phyloP scores from a whole-genome alignment of 208 protist genomes.

The Novymonas esmeraldas region DNA sequence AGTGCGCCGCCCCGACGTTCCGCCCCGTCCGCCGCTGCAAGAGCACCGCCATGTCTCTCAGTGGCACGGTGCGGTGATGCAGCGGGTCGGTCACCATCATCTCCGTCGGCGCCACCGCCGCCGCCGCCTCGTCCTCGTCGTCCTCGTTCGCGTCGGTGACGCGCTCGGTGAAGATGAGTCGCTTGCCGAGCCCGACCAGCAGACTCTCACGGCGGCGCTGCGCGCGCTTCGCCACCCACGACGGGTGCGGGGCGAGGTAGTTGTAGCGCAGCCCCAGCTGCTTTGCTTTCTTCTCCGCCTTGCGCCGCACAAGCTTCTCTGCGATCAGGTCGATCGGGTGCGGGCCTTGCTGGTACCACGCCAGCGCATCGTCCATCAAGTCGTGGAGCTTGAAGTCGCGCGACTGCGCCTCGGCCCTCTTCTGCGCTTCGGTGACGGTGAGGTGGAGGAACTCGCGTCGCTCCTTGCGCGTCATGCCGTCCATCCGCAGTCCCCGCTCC shows the following conservation, averaged over 20 bases:
- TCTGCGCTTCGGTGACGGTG: conserved; percentile 68
- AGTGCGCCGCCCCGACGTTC: too few species aligned
- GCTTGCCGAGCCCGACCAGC: conserved; percentile 70
- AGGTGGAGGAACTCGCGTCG: conserved; percentile 73
- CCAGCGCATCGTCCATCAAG: conserved; percentile 82
- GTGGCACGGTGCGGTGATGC: conserved; percentile 36
- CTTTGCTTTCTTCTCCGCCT: conserved; percentile 84
- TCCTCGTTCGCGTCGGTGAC: conserved; percentile 49
- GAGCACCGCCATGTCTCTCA: conserved; percentile 35
- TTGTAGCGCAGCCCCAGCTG: conserved; percentile 85
- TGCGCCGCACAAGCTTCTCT: conserved; percentile 77
- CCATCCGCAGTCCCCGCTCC: conserved; percentile 69
- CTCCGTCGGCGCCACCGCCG: conserved; percentile 5
- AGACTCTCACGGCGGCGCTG: conserved; percentile 62
- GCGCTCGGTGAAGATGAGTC: conserved; percentile 57
- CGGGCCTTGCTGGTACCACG: conserved; percentile 91
- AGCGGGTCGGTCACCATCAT: conserved; percentile 58
- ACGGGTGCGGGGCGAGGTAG: conserved; percentile 83
- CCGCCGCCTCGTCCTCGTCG: conserved; percentile 1
- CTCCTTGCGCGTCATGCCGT: conserved; percentile 88
- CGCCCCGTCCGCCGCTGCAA: conserved; percentile 16
- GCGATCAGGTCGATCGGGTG: conserved; percentile 87
- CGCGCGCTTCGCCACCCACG: conserved; percentile 82
- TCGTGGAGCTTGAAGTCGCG: conserved; percentile 77
- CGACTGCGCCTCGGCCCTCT: conserved; percentile 58